Conservation (phyloP, 1,284 basidiomycete species). For the Leccinum pachyderme region DNA sequence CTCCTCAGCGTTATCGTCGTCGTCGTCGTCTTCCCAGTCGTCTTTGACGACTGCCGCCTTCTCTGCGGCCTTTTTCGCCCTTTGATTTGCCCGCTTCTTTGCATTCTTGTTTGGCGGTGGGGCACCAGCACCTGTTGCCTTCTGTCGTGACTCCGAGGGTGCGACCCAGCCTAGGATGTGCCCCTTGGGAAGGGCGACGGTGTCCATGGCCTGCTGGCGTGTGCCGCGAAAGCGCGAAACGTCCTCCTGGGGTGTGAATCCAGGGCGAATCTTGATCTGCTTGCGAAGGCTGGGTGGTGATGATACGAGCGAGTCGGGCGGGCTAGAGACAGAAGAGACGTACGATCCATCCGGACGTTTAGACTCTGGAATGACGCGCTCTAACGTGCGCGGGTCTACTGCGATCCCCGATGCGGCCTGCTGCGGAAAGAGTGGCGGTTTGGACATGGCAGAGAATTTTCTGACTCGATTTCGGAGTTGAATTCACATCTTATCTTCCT, state of each 20-base stretch:
- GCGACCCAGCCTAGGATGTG: slow-evolving; percentile 75
- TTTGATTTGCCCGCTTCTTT: slow-evolving; percentile 79
- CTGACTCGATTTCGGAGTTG: slow-evolving; percentile 26
- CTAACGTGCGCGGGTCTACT: slow-evolving; percentile 77
- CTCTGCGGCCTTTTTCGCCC: slow-evolving; percentile 63
- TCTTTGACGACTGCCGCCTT: slow-evolving; percentile 53
- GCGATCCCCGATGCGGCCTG: slow-evolving; percentile 79
- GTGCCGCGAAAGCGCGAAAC: slow-evolving; percentile 79
- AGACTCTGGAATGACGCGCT: slow-evolving; percentile 87
- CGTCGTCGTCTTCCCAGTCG: slow-evolving; percentile 77
- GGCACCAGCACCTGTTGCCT: slow-evolving; percentile 28
- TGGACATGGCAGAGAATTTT: slow-evolving; percentile 53
- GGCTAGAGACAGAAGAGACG: slow-evolving; percentile 35
- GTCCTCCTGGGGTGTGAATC: slow-evolving; percentile 95
- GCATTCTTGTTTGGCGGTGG: slow-evolving; percentile 53
- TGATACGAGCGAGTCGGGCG: slow-evolving; percentile 8
- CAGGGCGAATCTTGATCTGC: slow-evolving; percentile 87
- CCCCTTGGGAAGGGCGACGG: slow-evolving; percentile 62
- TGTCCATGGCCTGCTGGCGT: slow-evolving; percentile 70
- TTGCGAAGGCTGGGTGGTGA: slow-evolving; percentile 69
- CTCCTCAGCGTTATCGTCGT: slow-evolving; percentile 47
- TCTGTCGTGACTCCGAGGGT: slow-evolving; percentile 41
- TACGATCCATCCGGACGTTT: slow-evolving; percentile 86
- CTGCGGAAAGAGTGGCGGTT: slow-evolving; percentile 70
- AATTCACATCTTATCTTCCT: slow-evolving; percentile 20